Conservation (phyloP, 1,139 yeast species). For the Debaryomycetaceae sp. region DNA sequence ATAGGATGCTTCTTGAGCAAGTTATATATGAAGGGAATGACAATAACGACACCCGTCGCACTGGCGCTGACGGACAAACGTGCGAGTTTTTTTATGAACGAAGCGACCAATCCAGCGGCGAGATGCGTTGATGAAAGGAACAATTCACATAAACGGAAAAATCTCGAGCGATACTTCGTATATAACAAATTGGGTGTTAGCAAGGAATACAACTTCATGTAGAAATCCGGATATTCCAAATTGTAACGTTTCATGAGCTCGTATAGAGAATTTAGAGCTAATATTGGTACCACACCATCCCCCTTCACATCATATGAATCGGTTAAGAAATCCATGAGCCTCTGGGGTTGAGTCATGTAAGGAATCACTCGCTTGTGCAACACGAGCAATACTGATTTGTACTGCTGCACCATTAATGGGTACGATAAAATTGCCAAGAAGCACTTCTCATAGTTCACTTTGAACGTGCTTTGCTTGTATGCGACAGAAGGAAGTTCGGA, state of each 20-base stretch:
- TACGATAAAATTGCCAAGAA: conserved; percentile 57
- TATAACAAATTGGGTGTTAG: conserved; percentile 73
- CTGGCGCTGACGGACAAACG: conserved; percentile 75
- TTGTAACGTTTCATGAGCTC: conserved; percentile 79
- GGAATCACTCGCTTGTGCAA: conserved; percentile 86
- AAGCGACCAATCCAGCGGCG: conserved; percentile 78
- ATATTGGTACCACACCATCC: conserved; percentile 68
- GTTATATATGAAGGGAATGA: conserved; percentile 89
- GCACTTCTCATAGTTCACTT: conserved; percentile 63
- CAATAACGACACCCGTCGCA: conserved; percentile 84
- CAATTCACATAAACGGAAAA: conserved; percentile 80
- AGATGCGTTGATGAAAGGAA: conserved; percentile 87
- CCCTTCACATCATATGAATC: conserved; percentile 67
- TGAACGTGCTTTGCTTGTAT: conserved; percentile 56
- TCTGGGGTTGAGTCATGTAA: conserved; percentile 71
- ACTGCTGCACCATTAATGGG: conserved; percentile 54
- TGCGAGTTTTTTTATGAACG: conserved; percentile 81
- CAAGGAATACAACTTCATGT: conserved; percentile 73
- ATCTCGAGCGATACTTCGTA: conserved; percentile 79
- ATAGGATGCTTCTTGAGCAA: conserved; percentile 87
- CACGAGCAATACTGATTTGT: conserved; percentile 64
- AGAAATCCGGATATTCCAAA: conserved; percentile 91
- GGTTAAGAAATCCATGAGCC: conserved; percentile 88
- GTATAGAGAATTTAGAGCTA: conserved; percentile 85
- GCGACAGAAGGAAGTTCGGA: conserved; percentile 52